phyloP scores from a whole-genome alignment of 2,329 filamentous ascomycete species.

The Scolecobasidium constrictum region DNA sequence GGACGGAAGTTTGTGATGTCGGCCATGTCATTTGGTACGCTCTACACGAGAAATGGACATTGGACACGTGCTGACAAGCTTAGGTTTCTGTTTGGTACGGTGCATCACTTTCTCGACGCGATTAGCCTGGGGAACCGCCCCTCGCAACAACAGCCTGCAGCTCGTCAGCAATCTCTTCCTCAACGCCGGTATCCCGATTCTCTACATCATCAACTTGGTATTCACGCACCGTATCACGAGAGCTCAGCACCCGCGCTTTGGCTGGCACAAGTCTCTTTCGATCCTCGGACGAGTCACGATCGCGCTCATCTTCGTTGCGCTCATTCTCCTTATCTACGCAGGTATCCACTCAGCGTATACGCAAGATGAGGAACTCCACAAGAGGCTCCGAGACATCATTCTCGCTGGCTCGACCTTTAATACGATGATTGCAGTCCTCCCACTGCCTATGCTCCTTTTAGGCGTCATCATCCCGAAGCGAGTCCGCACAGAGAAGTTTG shows the following conservation, averaged over 20 bases:
- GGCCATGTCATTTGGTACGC: conserved; percentile 27
- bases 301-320: conserved; percentile 43
- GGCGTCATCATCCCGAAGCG: conserved; percentile 37
- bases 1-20: conserved; percentile 32
- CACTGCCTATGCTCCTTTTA: conserved; percentile 44
- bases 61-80: too few relatives aligned
- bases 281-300: conserved; percentile 47
- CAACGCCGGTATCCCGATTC: conserved; percentile 49
- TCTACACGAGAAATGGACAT: neutral
- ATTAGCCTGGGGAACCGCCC: conserved; percentile 21
- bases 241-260: conserved; percentile 57
- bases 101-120: conserved; percentile 28
- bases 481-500: conserved; percentile 47
- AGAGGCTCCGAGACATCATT: conserved; percentile 51
- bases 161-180: conserved; percentile 58
- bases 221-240: conserved; percentile 69
- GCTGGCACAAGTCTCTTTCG: conserved; percentile 51
- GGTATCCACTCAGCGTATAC: conserved; percentile 59
- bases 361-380: conserved; percentile 37
- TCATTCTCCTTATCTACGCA: conserved; percentile 57
- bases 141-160: conserved; percentile 33
- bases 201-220: conserved; percentile 70
- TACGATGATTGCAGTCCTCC: conserved; percentile 56
- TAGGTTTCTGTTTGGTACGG: conserved; percentile 33
- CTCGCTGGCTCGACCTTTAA: conserved; percentile 52